These are phyloP conservation scores for Nakaseomyces nivariensis DNA, from an alignment of 1,139 yeast species.

Conservation along the genomic window DNA sequence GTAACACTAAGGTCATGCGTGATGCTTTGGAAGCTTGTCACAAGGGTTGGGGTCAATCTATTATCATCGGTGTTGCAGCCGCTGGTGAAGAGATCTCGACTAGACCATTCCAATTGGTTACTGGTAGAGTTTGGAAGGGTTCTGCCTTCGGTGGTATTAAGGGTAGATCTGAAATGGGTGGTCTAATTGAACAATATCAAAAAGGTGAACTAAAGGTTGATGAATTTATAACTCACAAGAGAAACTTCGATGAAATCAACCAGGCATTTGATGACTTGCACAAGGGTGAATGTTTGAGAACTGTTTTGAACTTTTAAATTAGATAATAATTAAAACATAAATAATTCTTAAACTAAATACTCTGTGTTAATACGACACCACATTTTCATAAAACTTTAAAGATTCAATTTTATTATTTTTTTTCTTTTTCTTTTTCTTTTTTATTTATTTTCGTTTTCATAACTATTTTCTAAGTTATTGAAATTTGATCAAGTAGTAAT, in stretches of 20 bases:
- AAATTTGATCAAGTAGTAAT: too few relatives aligned
- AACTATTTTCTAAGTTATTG: too few relatives aligned
- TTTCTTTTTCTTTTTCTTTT: too few relatives aligned
- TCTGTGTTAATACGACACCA: too few relatives aligned
- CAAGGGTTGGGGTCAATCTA: constrained; percentile 97
- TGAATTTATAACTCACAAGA: constrained; percentile 89
- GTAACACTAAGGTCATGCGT: constrained; percentile 92
- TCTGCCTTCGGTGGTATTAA: constrained; percentile 98
- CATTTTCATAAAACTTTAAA: too few relatives aligned
- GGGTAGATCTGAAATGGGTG: constrained; percentile 94
- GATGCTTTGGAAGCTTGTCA: constrained; percentile 93
- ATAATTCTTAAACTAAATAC: neutral
- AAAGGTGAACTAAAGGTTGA: constrained; percentile 81
- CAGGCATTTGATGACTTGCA: constrained; percentile 92
- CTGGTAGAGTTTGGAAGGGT: constrained; percentile 98
- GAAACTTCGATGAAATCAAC: constrained; percentile 67
- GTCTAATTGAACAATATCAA: constrained; percentile 76
- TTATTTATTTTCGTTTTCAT: too few relatives aligned
- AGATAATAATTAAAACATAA: neutral
- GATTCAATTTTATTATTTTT: too few relatives aligned
- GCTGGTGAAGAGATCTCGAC: constrained; percentile 95
- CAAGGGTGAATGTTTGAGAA: constrained; percentile 86
- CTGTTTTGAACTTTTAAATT: constrained; percentile 42
- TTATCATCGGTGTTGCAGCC: constrained; percentile 95
- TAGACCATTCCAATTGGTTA: constrained; percentile 96